phyloP scores from a whole-genome alignment of 2,329 filamentous ascomycete genomes.

The Fusarium acutatum region DNA sequence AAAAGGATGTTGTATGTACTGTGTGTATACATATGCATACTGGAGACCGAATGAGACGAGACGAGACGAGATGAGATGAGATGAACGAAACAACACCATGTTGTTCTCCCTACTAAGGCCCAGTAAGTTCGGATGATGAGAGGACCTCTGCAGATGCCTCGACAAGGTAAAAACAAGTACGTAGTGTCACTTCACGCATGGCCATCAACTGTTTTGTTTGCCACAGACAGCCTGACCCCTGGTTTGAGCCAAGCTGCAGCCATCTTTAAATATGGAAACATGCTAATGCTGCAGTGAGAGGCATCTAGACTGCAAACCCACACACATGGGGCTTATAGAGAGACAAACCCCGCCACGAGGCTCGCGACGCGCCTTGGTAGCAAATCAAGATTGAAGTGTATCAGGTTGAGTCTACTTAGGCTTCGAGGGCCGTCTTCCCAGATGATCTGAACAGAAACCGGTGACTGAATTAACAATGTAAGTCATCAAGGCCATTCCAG shows the following conservation, averaged over 20 bases:
- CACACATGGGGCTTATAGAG: conserved; percentile 13
- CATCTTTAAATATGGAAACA: conserved; percentile 4
- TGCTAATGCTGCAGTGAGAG: conserved; percentile 23
- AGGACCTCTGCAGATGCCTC: conserved; percentile 27
- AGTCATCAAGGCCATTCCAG: conserved; percentile 22
- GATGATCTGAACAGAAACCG: background rate
- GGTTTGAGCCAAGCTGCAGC: conserved; percentile 13
- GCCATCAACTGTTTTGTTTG: conserved; percentile 19
- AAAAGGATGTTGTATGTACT: conserved; percentile 14
- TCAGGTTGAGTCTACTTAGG: conserved; percentile 8
- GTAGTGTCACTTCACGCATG: conserved; percentile 6
- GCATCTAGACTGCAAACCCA: conserved; percentile 7
- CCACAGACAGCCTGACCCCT: conserved; percentile 5
- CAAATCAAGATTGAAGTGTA: conserved; percentile 14
- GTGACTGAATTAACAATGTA: background rate
- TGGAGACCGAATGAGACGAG: conserved; percentile 2
- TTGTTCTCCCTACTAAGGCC: conserved; percentile 9
- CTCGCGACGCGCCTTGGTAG: conserved; percentile 14
- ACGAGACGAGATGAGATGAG: conserved; percentile 19
- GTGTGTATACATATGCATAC: background rate
- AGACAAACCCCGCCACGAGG: conserved; percentile 2
- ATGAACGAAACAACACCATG: conserved; percentile 32
- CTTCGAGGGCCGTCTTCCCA: conserved; percentile 7
- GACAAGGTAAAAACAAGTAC: conserved; percentile 23
- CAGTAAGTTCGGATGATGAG: conserved; percentile 34